Base-by-base conservation (phyloP, 305 asterid species). In the Fraxinus albicans region DNA sequence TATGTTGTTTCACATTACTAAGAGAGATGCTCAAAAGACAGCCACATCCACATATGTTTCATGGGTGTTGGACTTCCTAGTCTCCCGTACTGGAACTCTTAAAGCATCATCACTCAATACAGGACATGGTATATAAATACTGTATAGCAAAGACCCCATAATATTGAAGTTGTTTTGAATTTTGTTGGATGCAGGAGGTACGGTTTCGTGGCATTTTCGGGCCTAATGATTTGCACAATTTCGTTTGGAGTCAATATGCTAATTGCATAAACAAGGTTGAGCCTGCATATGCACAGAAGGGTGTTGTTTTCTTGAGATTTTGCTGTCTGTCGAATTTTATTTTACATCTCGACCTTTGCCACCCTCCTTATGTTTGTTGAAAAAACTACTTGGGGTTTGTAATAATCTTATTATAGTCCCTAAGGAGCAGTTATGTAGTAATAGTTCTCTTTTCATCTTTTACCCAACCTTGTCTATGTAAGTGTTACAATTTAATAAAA, bases 191-290 rank as follows among this genome's bases (percentile, higher is more conserved):
- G 86, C 95, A 92, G 98, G 92, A 88, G 83, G 81, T 94, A 86
- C 34, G 87, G 87, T 53, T 90, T 87, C 89, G 1, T 92, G 79
- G 91, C 92, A 33, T 4, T 86, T 6, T 10, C 89, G 1, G 96
- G 94, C 47, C 92, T 94, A 42, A 77, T 77, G 82, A 17, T 89
- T 77, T 91, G 91, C 93, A 55, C 98, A 17, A 84, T 90, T 38
- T 93, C 97, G 9, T 84, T 82, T 74, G 97, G 94, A 75, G 82
- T 93, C 83, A 87, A 78, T 77, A 78, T 93, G 80, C 85, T 94
- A 2, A 76, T 13, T 27, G 87, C 87, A 10, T 94, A 80, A 90
- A 53, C 38, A 40, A 23, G 44, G 77, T 35, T 2, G 29, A 2
- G 31, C 27, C 2, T 2, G 55, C 3, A 44, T 44, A 17, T 44